Evolutionary conservation across 768 basidiomycete genomes (phyloP), one percentile per base, ranked within the genome.

Genomic region (Fomitopsis pulvina): DNA sequence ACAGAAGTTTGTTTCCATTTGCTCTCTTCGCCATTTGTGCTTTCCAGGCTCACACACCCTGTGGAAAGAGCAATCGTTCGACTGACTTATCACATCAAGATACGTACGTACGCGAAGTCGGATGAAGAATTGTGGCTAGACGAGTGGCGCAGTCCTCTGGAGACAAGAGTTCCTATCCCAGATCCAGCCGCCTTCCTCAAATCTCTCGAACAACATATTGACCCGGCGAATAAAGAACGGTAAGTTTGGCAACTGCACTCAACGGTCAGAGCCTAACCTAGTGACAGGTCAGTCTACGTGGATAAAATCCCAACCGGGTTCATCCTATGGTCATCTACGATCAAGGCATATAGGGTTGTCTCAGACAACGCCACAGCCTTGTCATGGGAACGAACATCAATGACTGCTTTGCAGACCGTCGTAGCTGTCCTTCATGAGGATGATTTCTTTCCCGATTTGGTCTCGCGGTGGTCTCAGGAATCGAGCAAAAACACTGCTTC

Each of bases 281-380:
- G 26, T 26, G 16, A 28, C 51, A 74, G 70, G 38, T 69, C 73
- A 20, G 63, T 66, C 46, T 89, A 83, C 63, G 69, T 87, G 18
- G 92, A 95, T 67, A 85, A 88, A 60, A 67, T 87, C 20, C 67
- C 72, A 29, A 87, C 85, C 6, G 92, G 92, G 1, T 93, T 92
- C 70, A 64, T 93, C 45, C 68, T 79, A 2, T 93, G 92, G 90
- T 66, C 76, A 21, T 63, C 75, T 53, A 72, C 70, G 29, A 18
- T 90, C 44, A 81, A 83, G 57, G 84, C 73, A 14, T 91, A 89
- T 60, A 61, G 53, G 27, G 61, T 68, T 24, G 64, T 72, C 2
- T 56, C 63, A 5, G 68, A 69, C 4, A 66, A 69, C n/a, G 53
- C 66, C 11, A 62, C 68, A 12, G 57, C 70, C 1, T 60, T 80